These are phyloP conservation scores for Cyclotella distinguenda DNA, from an alignment of 108 stramenopile genomes.

Conservation along the genomic window DNA sequence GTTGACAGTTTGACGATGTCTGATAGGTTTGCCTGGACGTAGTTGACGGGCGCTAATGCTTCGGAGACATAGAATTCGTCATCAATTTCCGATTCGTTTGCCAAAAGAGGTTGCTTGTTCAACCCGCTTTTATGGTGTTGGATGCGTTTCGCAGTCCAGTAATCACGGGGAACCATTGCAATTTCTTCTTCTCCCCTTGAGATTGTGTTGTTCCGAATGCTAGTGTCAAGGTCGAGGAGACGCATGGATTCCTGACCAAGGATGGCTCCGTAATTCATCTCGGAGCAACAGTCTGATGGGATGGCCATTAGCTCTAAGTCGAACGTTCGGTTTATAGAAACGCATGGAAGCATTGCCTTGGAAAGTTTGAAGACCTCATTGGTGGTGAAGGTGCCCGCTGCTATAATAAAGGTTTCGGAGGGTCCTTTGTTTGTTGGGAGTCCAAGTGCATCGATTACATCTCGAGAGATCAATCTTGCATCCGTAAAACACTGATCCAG, in stretches of 20 bases:
- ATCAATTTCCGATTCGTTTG: not conserved
- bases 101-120: not conserved
- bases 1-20: not conserved
- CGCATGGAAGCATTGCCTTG: not conserved
- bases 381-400: not conserved
- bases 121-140: not conserved
- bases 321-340: not conserved
- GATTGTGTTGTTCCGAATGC: slow-evolving; percentile 4
- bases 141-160: slow-evolving; percentile 1
- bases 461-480: not conserved
- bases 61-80: not conserved
- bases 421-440: not conserved
- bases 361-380: not conserved
- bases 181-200: slow-evolving; percentile 8
- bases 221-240: not conserved
- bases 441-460: not conserved
- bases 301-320: not conserved
- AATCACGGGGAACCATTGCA: not conserved
- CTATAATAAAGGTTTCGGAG: not conserved
- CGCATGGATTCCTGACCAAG: slow-evolving; percentile 10
- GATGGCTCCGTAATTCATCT: slow-evolving; percentile 5
- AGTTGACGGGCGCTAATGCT: not conserved
- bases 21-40: not conserved
- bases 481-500: not conserved
- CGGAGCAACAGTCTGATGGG: not conserved